Evolutionary conservation across 2,329 filamentous ascomycete species (phyloP), one percentile per base, ranked within the genome.

Genomic region (Clarireedia sp.): DNA sequence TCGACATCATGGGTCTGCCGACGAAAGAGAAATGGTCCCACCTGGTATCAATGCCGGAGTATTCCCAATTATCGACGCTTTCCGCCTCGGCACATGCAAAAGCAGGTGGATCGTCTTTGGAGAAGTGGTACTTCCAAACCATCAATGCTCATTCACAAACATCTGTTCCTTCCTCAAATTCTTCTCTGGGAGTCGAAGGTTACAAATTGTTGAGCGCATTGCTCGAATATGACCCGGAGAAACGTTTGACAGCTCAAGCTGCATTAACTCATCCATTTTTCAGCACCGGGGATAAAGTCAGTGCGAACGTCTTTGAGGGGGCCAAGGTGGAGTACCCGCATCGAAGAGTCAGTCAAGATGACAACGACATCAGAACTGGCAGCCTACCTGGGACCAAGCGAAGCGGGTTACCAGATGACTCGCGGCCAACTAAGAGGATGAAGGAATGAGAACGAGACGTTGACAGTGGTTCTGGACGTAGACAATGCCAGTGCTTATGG

Each of bases 241-340:
- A 90, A 69, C 82, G 94, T 3, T 77, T 97, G 55, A 95, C 90
- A 1, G 94, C 94, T 0, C 85, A 89, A 44, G 82, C 91, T 66
- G 94, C 94, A 1, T 76, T 99, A n/a, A 82, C 90, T 64, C 91
- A 96, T 64, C 83, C 88, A 0, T 97, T 96, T 71, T 99, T 99
- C 69, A 80, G 76, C 36, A 84, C 83, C 17, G 78, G 85, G 2
- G 64, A 85, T 21, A 82, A 83, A 58, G 81, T 94, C 17, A 86
- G 80, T 41, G 78, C 83, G 40, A 94, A 95, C 68, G 96, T 90
- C 67, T 99, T 99, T 63, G 90, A 96, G 66, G 90, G 91, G 0
- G 78, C 90, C 51, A 89, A 90, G 71, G 83, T 17, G 17, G 40
- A 43, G 40, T 43, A 99, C 70, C 94, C 94, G 0, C 85, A 90